Conservation (phyloP, 805 yeast genomes). For the Ogataea degrootiae region DNA sequence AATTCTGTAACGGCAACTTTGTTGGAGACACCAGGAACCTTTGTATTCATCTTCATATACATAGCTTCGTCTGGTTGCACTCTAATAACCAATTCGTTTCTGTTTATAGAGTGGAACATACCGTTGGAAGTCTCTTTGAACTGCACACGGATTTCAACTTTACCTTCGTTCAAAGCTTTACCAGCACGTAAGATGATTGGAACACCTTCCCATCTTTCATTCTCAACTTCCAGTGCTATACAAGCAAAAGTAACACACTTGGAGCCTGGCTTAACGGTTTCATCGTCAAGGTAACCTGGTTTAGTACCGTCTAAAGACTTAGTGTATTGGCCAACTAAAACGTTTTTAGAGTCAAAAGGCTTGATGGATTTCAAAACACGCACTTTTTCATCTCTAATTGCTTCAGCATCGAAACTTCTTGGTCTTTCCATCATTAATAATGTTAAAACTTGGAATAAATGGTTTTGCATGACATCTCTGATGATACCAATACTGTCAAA, state of each 20-base stretch:
- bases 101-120: constrained; percentile 71
- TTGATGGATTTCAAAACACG: constrained; percentile 80
- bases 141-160: constrained; percentile 93
- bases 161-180: constrained; percentile 90
- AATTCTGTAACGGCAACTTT: constrained; percentile 82
- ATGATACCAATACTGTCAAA: constrained; percentile 93
- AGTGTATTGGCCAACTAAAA: constrained; percentile 83
- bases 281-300: constrained; percentile 91
- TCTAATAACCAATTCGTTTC: constrained; percentile 91
- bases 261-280: constrained; percentile 75
- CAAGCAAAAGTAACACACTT: constrained; percentile 94
- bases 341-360: constrained; percentile 58
- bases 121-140: constrained; percentile 83
- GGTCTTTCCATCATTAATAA: constrained; percentile 95
- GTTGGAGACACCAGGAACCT: constrained; percentile 87
- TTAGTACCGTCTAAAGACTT: constrained; percentile 81
- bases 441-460: constrained; percentile 87
- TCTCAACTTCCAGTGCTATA: constrained; percentile 66
- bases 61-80: constrained; percentile 94
- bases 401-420: constrained; percentile 83
- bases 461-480: constrained; percentile 98
- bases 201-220: constrained; percentile 98
- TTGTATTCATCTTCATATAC: constrained; percentile 87
- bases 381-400: constrained; percentile 94
- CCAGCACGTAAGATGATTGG: constrained; percentile 96